These are phyloP conservation scores for Lathyrus aphaca DNA, from an alignment of 306 rosid species.

Conservation along the genomic window DNA sequence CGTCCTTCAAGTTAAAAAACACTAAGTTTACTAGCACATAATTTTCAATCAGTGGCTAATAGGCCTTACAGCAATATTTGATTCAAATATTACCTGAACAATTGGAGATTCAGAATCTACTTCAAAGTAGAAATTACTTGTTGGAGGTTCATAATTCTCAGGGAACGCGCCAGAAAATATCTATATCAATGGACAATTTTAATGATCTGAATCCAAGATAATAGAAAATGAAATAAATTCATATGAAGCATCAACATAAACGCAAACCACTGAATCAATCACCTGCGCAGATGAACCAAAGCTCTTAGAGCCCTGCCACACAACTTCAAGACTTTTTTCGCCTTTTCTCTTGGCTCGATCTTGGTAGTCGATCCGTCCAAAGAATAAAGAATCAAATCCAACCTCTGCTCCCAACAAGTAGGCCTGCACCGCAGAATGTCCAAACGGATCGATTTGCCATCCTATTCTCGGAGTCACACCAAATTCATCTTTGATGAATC, in stretches of 20 bases:
- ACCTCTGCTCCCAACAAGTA: constrained; percentile 77
- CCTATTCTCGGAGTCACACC: constrained; percentile 71
- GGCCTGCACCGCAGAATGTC: constrained; percentile 90
- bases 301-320: constrained; percentile 79
- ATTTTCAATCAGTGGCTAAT: constrained; percentile 21
- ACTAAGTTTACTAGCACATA: constrained; percentile 13
- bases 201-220: constrained; percentile 6
- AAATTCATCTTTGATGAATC: constrained; percentile 63
- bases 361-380: constrained; percentile 87
- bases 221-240: neutral
- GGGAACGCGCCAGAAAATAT: constrained; percentile 81
- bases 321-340: constrained; percentile 76
- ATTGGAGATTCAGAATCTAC: constrained; percentile 60
- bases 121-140: constrained; percentile 66
- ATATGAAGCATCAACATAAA: neutral
- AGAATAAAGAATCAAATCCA: constrained; percentile 82
- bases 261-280: constrained; percentile 32
- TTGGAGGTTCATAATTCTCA: constrained; percentile 76
- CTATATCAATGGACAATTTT: constrained; percentile 41
- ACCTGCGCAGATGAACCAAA: constrained; percentile 81
- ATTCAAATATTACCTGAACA: constrained; percentile 61
- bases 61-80: constrained; percentile 21
- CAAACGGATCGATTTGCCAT: constrained; percentile 93
- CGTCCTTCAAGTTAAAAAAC: constrained; percentile 58
- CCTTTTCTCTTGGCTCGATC: constrained; percentile 70